Evolutionary conservation across 306 rosid genomes (phyloP).

Genomic region (Dryas alaskensis): DNA sequence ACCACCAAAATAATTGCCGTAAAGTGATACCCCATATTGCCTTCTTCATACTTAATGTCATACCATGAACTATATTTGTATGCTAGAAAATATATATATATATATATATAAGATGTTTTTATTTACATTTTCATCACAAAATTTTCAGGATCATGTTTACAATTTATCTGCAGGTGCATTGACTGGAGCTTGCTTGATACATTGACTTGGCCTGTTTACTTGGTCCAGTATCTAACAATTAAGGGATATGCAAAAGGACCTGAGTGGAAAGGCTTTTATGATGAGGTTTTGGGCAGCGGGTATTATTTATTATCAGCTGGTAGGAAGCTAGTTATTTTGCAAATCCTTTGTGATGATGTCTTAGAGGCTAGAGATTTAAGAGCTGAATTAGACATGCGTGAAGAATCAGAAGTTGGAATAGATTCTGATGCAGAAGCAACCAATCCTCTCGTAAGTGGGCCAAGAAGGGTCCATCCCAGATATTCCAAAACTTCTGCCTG

Average conservation of each 20-base stretch:
- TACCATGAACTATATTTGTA: not conserved
- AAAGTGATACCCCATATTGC: not conserved
- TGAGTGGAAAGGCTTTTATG: constrained; percentile 67
- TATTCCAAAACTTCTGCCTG: constrained; percentile 61
- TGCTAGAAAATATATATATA: not conserved
- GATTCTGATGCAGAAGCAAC: constrained; percentile 65
- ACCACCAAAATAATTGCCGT: not conserved
- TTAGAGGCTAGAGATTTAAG: constrained; percentile 64
- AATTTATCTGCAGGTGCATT: constrained; percentile 49
- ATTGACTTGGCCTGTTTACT: constrained; percentile 85
- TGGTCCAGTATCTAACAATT: constrained; percentile 63
- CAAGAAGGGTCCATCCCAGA: constrained; percentile 73
- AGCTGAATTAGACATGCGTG: constrained; percentile 75
- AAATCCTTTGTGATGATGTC: constrained; percentile 77
- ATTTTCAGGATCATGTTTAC: not conserved
- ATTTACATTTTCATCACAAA: not conserved
- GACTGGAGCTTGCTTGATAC: constrained; percentile 88
- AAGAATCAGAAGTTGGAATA: constrained; percentile 68
- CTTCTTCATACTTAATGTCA: not conserved
- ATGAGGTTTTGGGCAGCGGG: constrained; percentile 56
- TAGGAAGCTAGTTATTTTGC: constrained; percentile 74
- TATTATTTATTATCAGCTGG: constrained; percentile 65
- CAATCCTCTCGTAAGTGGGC: constrained; percentile 49
- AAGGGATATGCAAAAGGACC: constrained; percentile 57
- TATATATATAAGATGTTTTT: constrained; percentile 3